A percentile compares a stretch with the other conserved stretches of the same genome.
These are phyloP conservation scores for Pseudopyrenochaeta lycopersici DNA, from an alignment of 2,329 filamentous ascomycete genomes.

Conservation along the genomic window DNA sequence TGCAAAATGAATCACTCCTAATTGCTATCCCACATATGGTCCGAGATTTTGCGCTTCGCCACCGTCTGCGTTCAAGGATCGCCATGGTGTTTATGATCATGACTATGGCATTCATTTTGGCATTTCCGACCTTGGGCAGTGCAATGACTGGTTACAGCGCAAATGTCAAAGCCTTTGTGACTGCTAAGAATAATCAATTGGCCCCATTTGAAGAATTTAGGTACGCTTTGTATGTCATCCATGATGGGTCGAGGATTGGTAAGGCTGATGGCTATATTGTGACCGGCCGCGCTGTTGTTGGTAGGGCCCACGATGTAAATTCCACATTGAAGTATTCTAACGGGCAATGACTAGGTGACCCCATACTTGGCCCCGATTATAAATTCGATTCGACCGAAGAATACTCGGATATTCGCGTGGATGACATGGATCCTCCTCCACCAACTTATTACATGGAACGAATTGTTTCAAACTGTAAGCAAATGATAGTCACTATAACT, in stretches of 20 bases:
- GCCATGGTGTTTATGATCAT: constrained; percentile 30
- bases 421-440: too few relatives aligned
- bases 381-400: too few relatives aligned
- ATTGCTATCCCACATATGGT: background rate
- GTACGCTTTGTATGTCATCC: constrained; percentile 14
- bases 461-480: too few relatives aligned
- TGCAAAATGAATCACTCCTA: constrained; percentile 14
- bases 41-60: constrained; percentile 13
- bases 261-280: constrained; percentile 5
- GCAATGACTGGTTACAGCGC: constrained; percentile 31
- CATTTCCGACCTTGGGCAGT: constrained; percentile 26
- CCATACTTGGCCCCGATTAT: too few relatives aligned
- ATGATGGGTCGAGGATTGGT: constrained; percentile 23
- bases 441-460: too few relatives aligned
- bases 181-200: constrained; percentile 7
- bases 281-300: background rate
- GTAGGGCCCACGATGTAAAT: background rate
- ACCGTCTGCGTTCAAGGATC: constrained; percentile 17
- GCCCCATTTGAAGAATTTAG: constrained; percentile 15
- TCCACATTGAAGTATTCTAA: too few relatives aligned
- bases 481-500: too few relatives aligned
- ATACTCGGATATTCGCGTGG: too few relatives aligned
- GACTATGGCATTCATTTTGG: constrained; percentile 22
- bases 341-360: background rate
- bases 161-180: constrained; percentile 14